Evolutionary conservation across 805 yeast genomes (phyloP).

Genomic region (Saccharomycopsis oosterbeekiorum): DNA sequence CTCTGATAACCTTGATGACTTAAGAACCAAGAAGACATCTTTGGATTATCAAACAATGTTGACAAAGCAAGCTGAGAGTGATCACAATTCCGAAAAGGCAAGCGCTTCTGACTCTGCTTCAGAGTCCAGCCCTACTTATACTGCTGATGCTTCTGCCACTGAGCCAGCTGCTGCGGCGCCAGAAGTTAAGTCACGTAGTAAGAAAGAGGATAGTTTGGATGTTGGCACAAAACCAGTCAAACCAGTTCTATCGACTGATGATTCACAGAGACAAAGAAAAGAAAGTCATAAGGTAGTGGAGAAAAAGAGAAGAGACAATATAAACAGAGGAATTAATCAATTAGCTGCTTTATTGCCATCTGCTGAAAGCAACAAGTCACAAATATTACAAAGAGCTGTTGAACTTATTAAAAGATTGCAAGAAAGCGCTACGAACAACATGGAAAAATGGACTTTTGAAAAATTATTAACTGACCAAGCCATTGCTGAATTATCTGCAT

Average conservation of each 20-base stretch:
- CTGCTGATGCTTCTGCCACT: conserved; percentile 16
- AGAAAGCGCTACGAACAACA: conserved; percentile 79
- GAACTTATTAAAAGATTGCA: conserved; percentile 84
- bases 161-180: not conserved
- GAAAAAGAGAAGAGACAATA: conserved; percentile 81
- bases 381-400: conserved; percentile 77
- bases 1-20: not conserved
- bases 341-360: conserved; percentile 72
- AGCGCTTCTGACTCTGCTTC: not conserved
- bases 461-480: conserved; percentile 88
- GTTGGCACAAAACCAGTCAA: conserved; percentile 34
- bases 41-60: not conserved
- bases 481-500: conserved; percentile 69
- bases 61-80: not conserved
- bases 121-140: no score
- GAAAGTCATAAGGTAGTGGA: conserved; percentile 95
- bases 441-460: conserved; percentile 93
- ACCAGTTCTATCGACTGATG: conserved; percentile 34
- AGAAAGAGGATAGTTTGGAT: not conserved
- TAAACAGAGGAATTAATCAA: conserved; percentile 78
- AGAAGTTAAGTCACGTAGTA: not conserved
- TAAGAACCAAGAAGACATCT: not conserved
- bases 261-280: conserved; percentile 74
- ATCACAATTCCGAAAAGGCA: not conserved
- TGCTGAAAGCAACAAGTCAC: conserved; percentile 82